Percentiles rank a stretch among this genome's conserved stretches.
phyloP scores from a whole-genome alignment of 2,329 filamentous ascomycete genomes.

The Pyricularia grisea region DNA sequence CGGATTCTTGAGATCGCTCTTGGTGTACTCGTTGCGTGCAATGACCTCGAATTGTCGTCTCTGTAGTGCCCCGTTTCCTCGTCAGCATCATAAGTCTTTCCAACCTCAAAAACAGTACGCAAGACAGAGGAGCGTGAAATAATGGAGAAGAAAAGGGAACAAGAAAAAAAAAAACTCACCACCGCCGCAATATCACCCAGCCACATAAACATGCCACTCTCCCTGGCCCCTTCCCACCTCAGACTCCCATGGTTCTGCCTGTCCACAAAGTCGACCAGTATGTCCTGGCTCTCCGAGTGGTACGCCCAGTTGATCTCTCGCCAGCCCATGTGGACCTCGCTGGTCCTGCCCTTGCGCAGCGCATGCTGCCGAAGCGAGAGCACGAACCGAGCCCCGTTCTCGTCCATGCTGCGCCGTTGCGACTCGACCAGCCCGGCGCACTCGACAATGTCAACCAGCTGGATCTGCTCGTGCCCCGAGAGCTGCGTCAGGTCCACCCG shows the following conservation, averaged over 20 bases:
- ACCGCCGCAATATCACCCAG: constrained; percentile 67
- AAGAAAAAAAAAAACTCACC: constrained; percentile 37
- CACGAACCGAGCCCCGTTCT: constrained; percentile 80
- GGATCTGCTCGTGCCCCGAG: constrained; percentile 78
- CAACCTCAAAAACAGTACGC: neutral
- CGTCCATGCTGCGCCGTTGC: constrained; percentile 81
- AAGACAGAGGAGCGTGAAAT: neutral
- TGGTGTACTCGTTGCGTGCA: constrained; percentile 87
- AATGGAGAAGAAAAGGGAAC: constrained; percentile 9
- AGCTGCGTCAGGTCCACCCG: constrained; percentile 68
- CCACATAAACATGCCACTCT: constrained; percentile 94
- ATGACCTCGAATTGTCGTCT: constrained; percentile 78
- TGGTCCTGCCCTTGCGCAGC: constrained; percentile 55
- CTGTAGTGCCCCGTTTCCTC: constrained; percentile 25
- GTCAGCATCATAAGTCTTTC: neutral
- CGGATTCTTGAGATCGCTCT: constrained; percentile 77
- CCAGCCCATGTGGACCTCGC: constrained; percentile 60
- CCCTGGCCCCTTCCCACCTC: constrained; percentile 75
- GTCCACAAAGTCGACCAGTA: constrained; percentile 74
- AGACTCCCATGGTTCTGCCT: constrained; percentile 71
- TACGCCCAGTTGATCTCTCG: constrained; percentile 81
- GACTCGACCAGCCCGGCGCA: constrained; percentile 77
- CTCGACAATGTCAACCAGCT: constrained; percentile 74
- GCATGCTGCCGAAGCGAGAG: constrained; percentile 79
- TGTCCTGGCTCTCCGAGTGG: constrained; percentile 80